Percentiles rank a stretch among this genome's conserved stretches.
phyloP scores from a whole-genome alignment of 2,329 filamentous ascomycete species.

The Aureobasidium sp. region DNA sequence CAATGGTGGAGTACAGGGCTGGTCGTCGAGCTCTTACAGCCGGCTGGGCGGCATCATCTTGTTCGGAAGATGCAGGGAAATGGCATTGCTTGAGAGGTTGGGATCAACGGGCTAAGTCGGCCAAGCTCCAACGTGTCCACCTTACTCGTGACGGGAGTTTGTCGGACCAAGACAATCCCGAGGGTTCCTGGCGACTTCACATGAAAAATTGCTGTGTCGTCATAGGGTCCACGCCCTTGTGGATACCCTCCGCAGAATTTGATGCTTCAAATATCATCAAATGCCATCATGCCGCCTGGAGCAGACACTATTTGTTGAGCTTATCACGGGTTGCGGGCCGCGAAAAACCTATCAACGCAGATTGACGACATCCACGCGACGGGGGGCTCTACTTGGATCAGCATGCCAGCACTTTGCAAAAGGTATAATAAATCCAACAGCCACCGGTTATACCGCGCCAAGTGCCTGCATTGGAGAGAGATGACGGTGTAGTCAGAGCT shows the following conservation, averaged over 20 bases:
- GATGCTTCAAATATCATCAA: slow-evolving; percentile 6
- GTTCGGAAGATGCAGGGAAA: slow-evolving; percentile 12
- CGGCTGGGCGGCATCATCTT: slow-evolving; percentile 9
- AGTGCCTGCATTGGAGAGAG: not conserved
- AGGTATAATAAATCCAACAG: not conserved
- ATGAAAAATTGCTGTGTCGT: slow-evolving; percentile 7
- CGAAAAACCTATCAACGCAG: slow-evolving; percentile 1
- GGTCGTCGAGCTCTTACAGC: slow-evolving; percentile 4
- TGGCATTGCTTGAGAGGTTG: slow-evolving; percentile 13
- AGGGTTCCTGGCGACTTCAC: slow-evolving; percentile 7
- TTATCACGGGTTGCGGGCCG: slow-evolving; percentile 4
- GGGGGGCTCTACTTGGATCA: not conserved
- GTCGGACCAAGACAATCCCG: slow-evolving; percentile 9
- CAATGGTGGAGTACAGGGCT: slow-evolving; percentile 12
- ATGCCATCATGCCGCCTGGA: slow-evolving; percentile 11
- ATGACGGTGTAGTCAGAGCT: not conserved
- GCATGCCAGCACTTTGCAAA: not conserved
- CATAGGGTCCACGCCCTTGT: slow-evolving; percentile 11
- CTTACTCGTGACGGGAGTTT: slow-evolving; percentile 1
- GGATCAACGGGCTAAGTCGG: slow-evolving; percentile 14
- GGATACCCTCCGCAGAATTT: slow-evolving; percentile 13
- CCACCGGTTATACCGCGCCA: not conserved
- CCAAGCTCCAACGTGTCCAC: slow-evolving; percentile 5
- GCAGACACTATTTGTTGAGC: slow-evolving; percentile 1
- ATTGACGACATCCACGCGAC: slow-evolving; percentile 1